phyloP scores from a whole-genome alignment of 2,329 filamentous ascomycete genomes.

The Ploettnerulaceae sp. region DNA sequence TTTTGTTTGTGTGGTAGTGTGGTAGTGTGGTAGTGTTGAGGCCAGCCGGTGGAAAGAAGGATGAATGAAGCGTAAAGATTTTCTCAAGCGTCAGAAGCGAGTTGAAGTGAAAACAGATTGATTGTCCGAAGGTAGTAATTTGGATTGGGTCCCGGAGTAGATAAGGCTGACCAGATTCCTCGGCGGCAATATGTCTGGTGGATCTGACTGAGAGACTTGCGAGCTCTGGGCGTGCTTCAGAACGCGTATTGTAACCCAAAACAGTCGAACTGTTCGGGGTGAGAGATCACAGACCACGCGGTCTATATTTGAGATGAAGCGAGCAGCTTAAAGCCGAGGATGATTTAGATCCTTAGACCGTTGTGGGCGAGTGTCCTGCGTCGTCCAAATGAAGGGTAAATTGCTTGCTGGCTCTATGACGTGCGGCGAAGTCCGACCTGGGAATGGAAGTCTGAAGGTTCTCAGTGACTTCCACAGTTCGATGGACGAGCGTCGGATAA shows the following conservation, averaged over 20 bases:
- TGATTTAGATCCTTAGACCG: conserved; percentile 22
- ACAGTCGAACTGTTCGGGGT: conserved; percentile 21
- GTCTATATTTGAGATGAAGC: conserved; percentile 24
- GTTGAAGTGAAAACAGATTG: conserved; percentile 14
- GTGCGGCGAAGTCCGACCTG: conserved; percentile 28
- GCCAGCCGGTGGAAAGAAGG: conserved; percentile 15
- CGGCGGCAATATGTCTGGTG: conserved; percentile 21
- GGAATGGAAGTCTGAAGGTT: conserved; percentile 25
- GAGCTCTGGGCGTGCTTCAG: conserved; percentile 30
- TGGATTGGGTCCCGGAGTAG: conserved; percentile 21
- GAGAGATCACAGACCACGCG: conserved; percentile 25
- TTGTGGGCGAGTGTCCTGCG: conserved; percentile 28
- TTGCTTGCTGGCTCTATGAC: conserved; percentile 31
- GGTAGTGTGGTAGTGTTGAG: conserved; percentile 17
- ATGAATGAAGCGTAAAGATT: conserved; percentile 18
- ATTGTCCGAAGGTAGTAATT: conserved; percentile 14
- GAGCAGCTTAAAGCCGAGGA: conserved; percentile 21
- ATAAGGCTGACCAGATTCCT: conserved; percentile 28
- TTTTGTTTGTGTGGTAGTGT: no score
- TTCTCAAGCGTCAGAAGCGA: conserved; percentile 22
- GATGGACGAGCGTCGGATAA: conserved; percentile 31
- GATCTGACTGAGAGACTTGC: conserved; percentile 23
- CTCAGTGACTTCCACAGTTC: conserved; percentile 28
- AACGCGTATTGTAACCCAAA: conserved; percentile 28
- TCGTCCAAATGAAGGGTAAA: conserved; percentile 33